Evolutionary conservation across 352 stramenopile species (phyloP).

Genomic region (Discostella stelligera): DNA sequence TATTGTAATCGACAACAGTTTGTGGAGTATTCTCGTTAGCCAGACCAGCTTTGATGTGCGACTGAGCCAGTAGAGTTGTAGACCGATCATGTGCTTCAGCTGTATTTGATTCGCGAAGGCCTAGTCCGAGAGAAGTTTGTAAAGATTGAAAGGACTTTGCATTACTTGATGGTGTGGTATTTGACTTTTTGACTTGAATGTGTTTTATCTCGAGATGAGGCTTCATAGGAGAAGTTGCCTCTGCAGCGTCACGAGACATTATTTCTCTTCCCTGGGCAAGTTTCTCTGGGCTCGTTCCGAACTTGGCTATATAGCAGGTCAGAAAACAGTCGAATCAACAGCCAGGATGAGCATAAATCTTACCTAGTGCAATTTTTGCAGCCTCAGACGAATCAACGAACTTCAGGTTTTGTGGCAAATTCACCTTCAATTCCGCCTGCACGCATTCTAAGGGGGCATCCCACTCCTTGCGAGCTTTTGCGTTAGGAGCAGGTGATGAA

Average conservation of each 20-base stretch:
- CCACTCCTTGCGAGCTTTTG: slow-evolving; percentile 30
- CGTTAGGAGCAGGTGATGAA: slow-evolving; percentile 32
- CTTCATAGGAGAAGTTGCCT: slow-evolving; percentile 46
- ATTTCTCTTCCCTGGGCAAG: slow-evolving; percentile 47
- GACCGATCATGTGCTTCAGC: slow-evolving; percentile 14
- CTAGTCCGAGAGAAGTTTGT: too few species aligned
- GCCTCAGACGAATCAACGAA: slow-evolving; percentile 54
- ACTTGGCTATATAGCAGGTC: slow-evolving; percentile 25
- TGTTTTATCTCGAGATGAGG: slow-evolving; percentile 29
- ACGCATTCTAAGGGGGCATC: slow-evolving; percentile 15
- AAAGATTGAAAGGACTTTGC: not conserved
- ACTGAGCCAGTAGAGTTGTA: slow-evolving; percentile 52
- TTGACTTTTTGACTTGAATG: slow-evolving; percentile 12
- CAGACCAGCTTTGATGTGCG: not conserved
- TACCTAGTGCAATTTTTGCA: slow-evolving; percentile 55
- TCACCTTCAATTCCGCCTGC: slow-evolving; percentile 29
- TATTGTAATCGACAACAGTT: slow-evolving; percentile 54
- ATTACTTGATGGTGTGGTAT: slow-evolving; percentile 14
- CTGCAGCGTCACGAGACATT: slow-evolving; percentile 36
- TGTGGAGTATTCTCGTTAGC: not conserved
- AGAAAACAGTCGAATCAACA: slow-evolving; percentile 4
- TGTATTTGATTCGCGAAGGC: too few species aligned
- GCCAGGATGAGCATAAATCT: slow-evolving; percentile 10
- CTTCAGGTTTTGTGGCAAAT: slow-evolving; percentile 55
- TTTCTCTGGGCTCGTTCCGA: slow-evolving; percentile 74